Evolutionary conservation across 345 rosid species (phyloP).

Genomic region (Sisymbrium irio): DNA sequence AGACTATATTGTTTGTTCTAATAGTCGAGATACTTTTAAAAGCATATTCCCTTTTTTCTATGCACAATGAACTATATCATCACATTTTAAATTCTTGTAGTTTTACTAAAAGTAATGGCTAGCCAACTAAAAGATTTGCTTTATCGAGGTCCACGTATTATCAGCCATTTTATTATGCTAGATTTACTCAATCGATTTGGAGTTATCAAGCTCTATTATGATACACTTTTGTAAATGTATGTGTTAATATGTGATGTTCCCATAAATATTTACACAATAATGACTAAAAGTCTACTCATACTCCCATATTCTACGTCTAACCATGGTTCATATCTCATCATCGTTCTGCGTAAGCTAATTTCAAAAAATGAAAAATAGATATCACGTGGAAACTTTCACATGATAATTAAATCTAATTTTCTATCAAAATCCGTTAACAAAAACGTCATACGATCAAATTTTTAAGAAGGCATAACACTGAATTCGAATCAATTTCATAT

Average conservation of each 20-base stretch:
- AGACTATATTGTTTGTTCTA: not conserved
- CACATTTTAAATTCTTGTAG: not conserved
- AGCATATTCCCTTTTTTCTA: slow-evolving; percentile 18
- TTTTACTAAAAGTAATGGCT: slow-evolving; percentile 12
- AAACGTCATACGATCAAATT: not conserved
- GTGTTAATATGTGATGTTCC: not conserved
- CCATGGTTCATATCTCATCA: too few relatives aligned
- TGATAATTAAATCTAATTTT: not conserved
- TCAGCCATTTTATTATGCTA: not conserved
- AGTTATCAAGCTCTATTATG: not conserved
- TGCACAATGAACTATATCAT: slow-evolving; percentile 1
- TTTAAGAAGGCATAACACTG: not conserved
- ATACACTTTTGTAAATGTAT: not conserved
- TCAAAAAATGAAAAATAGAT: not conserved
- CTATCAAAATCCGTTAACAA: not conserved
- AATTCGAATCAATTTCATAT: not conserved
- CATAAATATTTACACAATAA: not conserved
- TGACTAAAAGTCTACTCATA: too few relatives aligned
- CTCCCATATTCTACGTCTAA: too few relatives aligned
- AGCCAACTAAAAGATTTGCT: not conserved
- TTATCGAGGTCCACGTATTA: slow-evolving; percentile 2
- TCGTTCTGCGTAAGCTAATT: too few relatives aligned
- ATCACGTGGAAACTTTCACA: not conserved
- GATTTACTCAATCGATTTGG: slow-evolving; percentile 1
- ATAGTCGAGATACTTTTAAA: slow-evolving; percentile 12